Percentiles rank a stretch among this genome's conserved stretches.
Conservation (phyloP, 2,329 filamentous ascomycete species). For the Ascochyta koolunga region DNA sequence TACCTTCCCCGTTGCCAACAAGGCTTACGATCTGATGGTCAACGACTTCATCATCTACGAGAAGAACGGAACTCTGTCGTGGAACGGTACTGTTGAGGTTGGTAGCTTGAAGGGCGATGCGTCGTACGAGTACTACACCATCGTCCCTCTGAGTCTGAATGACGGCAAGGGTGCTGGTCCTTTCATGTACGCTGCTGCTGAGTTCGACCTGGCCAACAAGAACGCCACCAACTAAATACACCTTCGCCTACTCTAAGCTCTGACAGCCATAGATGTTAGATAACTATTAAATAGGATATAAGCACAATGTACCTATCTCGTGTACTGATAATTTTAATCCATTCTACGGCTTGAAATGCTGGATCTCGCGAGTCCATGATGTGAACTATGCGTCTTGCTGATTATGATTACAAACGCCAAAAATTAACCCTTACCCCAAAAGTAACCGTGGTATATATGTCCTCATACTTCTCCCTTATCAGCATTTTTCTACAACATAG, state of each 20-base stretch:
- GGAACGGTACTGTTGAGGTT: slow-evolving; percentile 60
- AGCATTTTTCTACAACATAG: slow-evolving; percentile 27
- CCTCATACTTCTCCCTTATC: neutral
- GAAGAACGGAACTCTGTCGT: slow-evolving; percentile 56
- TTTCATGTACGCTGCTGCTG: slow-evolving; percentile 48
- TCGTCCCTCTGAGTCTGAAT: slow-evolving; percentile 42
- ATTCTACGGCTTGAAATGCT: neutral
- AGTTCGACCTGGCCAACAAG: slow-evolving; percentile 31
- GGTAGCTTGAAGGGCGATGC: slow-evolving; percentile 59
- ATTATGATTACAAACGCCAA: neutral
- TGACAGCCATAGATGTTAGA: neutral
- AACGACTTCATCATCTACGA: slow-evolving; percentile 55
- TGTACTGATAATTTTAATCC: neutral
- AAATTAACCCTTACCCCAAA: too few relatives aligned
- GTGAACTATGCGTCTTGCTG: neutral
- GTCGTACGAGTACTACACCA: slow-evolving; percentile 55
- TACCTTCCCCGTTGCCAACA: slow-evolving; percentile 50
- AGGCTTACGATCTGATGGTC: slow-evolving; percentile 54
- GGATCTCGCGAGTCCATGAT: neutral
- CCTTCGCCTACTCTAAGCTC: neutral
- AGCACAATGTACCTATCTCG: neutral
- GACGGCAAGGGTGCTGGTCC: slow-evolving; percentile 52
- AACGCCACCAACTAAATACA: neutral
- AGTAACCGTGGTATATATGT: neutral
- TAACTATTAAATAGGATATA: neutral